Base-by-base conservation (phyloP, 805 yeast species). In the Henningerozyma blattae region DNA sequence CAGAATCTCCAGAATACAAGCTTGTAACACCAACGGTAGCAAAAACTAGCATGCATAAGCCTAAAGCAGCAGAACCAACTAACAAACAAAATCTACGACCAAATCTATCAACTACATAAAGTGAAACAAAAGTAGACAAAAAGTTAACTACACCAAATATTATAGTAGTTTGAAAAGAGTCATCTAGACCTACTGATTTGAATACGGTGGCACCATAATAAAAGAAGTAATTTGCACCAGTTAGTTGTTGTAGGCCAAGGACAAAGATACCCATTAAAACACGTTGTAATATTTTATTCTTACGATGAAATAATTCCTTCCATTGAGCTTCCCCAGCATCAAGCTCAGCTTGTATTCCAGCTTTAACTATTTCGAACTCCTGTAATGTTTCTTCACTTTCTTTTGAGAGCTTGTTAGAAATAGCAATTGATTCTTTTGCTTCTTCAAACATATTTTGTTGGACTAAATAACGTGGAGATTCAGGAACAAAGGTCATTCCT, bases 391-490 rank as follows among this genome's bases (percentile, higher is more conserved):
- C 66, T 33, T 72, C 68, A 42, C 70, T 69, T 33, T 76, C 77
- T 12, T 56, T 43, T 4, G 67, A 46, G 24, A 67, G 62, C 48
- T 70, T 75, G 64, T 77, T 77, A 32, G 75, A 66, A 44, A 52
- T 68, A 18, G 78, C 74, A 36, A 79, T 53, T n/a, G 83, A 68
- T 16, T 48, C 50, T 53, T 65, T 71, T 32, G 86, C 86, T 39
- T 75, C 80, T 29, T 77, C 85, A 30, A 70, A 47, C 44, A 58
- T 66, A 37, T 65, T 68, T 37, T 58, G 59, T 60, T 73, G 77
- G 39, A 74, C 66, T 54, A 78, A 65, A 61, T 57, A 79, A 58
- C 87, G 67, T 45, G 87, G 84, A 18, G 85, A 77, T 62, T 79
- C 89, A 30, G 87, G 87, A 69, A 77, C 75, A 48, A 70, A 67